phyloP scores from a whole-genome alignment of 2,329 filamentous ascomycete genomes.

The Trichocomaceae sp. region DNA sequence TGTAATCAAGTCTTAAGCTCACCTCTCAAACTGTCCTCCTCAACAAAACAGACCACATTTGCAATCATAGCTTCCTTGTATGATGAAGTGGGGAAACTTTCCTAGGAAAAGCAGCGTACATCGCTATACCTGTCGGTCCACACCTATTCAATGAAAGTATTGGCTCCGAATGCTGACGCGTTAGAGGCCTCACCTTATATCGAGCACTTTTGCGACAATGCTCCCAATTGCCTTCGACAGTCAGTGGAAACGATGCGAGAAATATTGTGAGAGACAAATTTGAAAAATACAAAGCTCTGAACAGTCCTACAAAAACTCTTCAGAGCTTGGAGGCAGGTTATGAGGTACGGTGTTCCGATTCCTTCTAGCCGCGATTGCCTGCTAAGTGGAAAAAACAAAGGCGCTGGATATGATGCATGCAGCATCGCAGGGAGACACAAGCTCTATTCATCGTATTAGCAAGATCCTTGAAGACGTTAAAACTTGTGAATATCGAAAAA shows the following conservation, averaged over 20 bases:
- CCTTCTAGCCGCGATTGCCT: neutral
- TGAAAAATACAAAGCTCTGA: slow-evolving; percentile 30
- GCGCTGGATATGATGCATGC: slow-evolving; percentile 34
- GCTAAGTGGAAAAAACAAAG: slow-evolving; percentile 18
- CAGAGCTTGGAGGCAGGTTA: slow-evolving; percentile 39
- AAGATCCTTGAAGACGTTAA: slow-evolving; percentile 23
- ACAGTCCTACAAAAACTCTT: slow-evolving; percentile 33
- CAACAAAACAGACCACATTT: slow-evolving; percentile 28
- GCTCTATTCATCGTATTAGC: slow-evolving; percentile 21
- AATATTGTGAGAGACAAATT: slow-evolving; percentile 33
- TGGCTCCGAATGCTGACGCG: neutral
- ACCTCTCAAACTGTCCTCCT: neutral
- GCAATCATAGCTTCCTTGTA: slow-evolving; percentile 24
- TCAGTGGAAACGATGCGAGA: slow-evolving; percentile 20
- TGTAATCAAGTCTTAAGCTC: neutral
- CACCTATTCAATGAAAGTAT: neutral
- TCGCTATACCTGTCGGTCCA: slow-evolving; percentile 39
- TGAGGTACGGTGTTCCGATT: slow-evolving; percentile 24
- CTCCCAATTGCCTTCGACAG: slow-evolving; percentile 22
- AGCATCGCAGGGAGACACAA: slow-evolving; percentile 24
- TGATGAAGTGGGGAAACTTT: slow-evolving; percentile 10
- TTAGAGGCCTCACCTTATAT: slow-evolving; percentile 40
- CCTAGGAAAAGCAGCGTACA: slow-evolving; percentile 25
- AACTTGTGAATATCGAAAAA: slow-evolving; percentile 16
- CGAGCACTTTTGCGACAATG: slow-evolving; percentile 41